phyloP scores from a whole-genome alignment of 1,284 basidiomycete genomes.

The Ganoderma leucocontextum region DNA sequence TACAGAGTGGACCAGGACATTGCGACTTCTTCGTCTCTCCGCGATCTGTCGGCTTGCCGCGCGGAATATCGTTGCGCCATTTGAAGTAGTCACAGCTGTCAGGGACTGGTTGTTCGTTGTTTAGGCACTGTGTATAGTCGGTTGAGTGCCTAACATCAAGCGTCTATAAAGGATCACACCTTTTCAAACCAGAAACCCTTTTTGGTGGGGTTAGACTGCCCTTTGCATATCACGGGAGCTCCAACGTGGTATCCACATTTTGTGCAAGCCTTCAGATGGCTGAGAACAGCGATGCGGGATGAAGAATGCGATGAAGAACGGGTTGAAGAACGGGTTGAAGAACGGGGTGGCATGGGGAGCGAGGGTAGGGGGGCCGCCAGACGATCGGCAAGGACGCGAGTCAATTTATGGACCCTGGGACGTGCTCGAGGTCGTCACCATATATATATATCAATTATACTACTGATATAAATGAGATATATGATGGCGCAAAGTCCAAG shows the following conservation, averaged over 20 bases:
- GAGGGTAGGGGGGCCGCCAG: too few relatives aligned
- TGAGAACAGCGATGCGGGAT: neutral
- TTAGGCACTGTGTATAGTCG: neutral
- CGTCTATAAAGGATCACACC: neutral
- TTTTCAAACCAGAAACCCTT: neutral
- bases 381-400: neutral
- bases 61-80: neutral
- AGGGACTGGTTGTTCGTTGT: neutral
- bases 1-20: neutral
- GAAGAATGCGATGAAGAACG: too few relatives aligned
- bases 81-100: neutral
- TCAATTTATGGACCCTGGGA: too few relatives aligned
- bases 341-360: neutral
- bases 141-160: too few relatives aligned
- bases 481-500: too few relatives aligned
- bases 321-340: too few relatives aligned
- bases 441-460: too few relatives aligned
- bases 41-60: neutral
- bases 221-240: neutral
- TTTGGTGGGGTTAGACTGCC: neutral
- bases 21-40: neutral
- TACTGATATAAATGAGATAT: too few relatives aligned
- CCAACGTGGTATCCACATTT: neutral
- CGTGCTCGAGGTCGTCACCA: too few relatives aligned
- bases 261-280: neutral